These are phyloP conservation scores for Draba incana DNA, from an alignment of 345 rosid genomes.

Conservation along the genomic window DNA sequence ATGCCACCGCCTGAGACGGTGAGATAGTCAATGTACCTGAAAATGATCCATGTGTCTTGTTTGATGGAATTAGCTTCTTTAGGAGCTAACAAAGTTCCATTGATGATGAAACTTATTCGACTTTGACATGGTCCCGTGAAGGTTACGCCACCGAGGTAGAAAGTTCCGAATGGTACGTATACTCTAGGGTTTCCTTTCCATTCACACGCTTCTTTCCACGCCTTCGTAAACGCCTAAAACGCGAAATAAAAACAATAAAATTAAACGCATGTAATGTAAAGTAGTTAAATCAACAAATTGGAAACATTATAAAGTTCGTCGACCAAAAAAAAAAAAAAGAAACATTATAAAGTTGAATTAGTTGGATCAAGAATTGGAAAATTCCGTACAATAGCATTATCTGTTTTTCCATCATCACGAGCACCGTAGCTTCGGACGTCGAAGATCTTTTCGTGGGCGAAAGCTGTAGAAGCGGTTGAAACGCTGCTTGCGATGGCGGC, in stretches of 20 bases:
- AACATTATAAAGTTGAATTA: background rate
- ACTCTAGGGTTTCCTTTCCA: conserved; percentile 36
- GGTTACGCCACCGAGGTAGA: conserved; percentile 30
- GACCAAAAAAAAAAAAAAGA: no score
- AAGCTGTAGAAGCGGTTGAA: background rate
- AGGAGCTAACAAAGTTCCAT: conserved; percentile 41
- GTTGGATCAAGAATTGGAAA: background rate
- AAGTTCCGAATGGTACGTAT: conserved; percentile 33
- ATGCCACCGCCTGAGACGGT: conserved; percentile 38
- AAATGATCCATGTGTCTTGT: conserved; percentile 37
- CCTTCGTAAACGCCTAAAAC: conserved; percentile 38
- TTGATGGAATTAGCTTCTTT: conserved; percentile 34
- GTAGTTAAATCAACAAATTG: background rate
- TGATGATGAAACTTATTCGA: conserved; percentile 38
- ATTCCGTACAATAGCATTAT: conserved; percentile 34
- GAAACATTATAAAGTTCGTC: no score
- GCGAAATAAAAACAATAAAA: background rate
- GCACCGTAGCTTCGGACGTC: conserved; percentile 43
- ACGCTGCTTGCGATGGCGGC: conserved; percentile 10
- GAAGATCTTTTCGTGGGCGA: conserved; percentile 11
- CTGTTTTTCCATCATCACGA: conserved; percentile 43
- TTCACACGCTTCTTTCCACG: conserved; percentile 41
- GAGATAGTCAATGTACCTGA: conserved; percentile 34
- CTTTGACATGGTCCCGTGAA: conserved; percentile 38
- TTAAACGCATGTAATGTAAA: no score